Evolutionary conservation across 768 basidiomycete genomes (phyloP), one percentile per base, ranked within the genome.

Genomic region (Leccinum arenicola): DNA sequence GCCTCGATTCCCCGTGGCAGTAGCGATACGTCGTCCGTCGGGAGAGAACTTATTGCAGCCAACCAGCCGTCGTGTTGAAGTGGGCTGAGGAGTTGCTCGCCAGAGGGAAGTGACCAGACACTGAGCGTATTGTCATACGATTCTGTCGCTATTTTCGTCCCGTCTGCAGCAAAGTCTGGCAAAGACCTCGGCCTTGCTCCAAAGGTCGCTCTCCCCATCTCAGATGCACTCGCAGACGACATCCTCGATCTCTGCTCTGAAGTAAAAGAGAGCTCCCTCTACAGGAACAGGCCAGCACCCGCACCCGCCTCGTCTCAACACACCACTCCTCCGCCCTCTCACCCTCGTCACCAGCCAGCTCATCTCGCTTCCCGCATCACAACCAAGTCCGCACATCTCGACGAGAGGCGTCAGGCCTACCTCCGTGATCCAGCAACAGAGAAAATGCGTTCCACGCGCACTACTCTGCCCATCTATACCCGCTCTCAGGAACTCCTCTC

Each of bases 161-260:
- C 23, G 23, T 23, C 23, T 23, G 85, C 85, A 11, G 79, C 80
- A 36, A 84, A 84, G 68, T 78, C 82, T 3, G 88, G 89, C 25
- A 81, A 84, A 53, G 84, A 87, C 62, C 80, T 92, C 27, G 88
- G 87, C 15, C 73, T 89, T 68, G 90, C 86, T 4, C 88, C 88
- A 12, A 84, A 80, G 56, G 82, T 94, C 15, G 75, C 76, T 31
- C 87, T 94, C 69, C 74, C 80, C 52, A 83, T 92, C 67, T 84
- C 84, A 64, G 77, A 83, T 21, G 62, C 73, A 15, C 76, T 95
- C 36, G 84, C 86, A 58, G 86, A 89, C 52, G 80, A 85, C 55
- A 83, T 97, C 61, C 78, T 82, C 33, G 87, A 90, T 60, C 75
- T 95, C 29, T 86, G 84, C 62, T 74, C 75, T 15, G 87, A 92